Conservation (phyloP, 768 basidiomycete species). For the Crassisporium funariophilum region DNA sequence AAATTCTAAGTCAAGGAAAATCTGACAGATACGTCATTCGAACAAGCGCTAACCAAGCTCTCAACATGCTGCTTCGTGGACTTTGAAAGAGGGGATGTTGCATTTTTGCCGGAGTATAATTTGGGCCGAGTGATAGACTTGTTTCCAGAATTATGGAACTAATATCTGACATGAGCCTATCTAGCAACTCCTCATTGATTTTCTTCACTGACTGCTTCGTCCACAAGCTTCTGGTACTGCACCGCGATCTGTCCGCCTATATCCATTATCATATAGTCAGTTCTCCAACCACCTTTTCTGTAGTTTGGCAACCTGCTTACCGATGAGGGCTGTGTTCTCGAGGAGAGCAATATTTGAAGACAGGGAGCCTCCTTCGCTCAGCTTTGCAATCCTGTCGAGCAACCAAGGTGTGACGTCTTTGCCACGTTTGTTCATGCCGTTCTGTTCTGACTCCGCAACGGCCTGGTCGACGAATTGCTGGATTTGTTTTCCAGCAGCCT, state of each 20-base stretch:
- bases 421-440: conserved; percentile 76
- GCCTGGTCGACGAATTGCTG: conserved; percentile 85
- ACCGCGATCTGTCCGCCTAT: conserved; percentile 79
- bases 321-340: conserved; percentile 84
- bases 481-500: conserved; percentile 64
- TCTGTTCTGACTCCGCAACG: conserved; percentile 77
- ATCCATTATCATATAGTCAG: conserved; percentile 5
- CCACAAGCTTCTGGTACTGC: conserved; percentile 61
- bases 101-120: too few species aligned
- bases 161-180: not conserved
- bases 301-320: too few species aligned
- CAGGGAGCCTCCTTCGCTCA: conserved; percentile 77
- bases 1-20: not conserved
- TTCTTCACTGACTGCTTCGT: conserved; percentile 34
- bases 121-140: not conserved
- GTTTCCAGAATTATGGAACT: not conserved
- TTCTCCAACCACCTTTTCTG: too few species aligned
- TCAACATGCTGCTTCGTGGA: not conserved
- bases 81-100: not conserved
- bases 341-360: conserved; percentile 83
- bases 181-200: not conserved
- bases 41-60: not conserved
- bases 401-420: conserved; percentile 98
- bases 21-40: not conserved
- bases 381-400: conserved; percentile 75